Base-by-base conservation (phyloP, 495 filamentous ascomycete genomes). In the Extremus antarcticus region DNA sequence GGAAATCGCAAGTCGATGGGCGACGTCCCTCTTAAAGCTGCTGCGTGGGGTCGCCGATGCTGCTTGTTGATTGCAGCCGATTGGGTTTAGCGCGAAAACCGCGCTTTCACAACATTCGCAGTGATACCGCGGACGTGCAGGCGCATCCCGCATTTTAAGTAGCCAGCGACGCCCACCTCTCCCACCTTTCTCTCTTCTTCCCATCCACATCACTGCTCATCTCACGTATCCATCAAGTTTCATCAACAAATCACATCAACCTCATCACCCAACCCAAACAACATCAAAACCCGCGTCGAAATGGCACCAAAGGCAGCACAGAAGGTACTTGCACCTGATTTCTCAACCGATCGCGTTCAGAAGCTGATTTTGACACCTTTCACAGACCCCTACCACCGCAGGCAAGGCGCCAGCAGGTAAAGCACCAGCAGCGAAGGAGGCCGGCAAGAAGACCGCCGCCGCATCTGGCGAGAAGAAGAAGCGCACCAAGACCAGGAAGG, bases 401-500 rank as follows among this genome's bases (percentile, higher is more conserved):
- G 86, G 84, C 77, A 98, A 98, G 89, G 90, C 91, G 63, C 92
- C 92, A 41, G 91, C 88, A 69, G 85, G 85, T 68, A 88, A 88
- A 74, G 84, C 85, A 21, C 83, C 87, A 41, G 85, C 87, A 68
- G 90, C 96, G 83, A 96, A 97, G 85, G 91, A 96, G 72, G 94
- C 90, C 59, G 90, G 91, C 78, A 98, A 98, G 88, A 98, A 96
- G 85, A 95, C 92, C 41, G 73, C 81, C 64, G 88, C 92, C 38
- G 81, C 89, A 39, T 77, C 88, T 68, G 92, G 91, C 57, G 92
- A 97, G 57, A 97, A 98, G 89, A 98, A 97, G 87, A 98, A 98
- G 90, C 88, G 94, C 66, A 94, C 88, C 81, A 98, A 98, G 91
- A 86, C 92, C 64, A 85, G 92, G 75, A 96, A 96, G 87, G 92